Conservation (phyloP, 805 yeast genomes). For the Saturnispora gosingensis region DNA sequence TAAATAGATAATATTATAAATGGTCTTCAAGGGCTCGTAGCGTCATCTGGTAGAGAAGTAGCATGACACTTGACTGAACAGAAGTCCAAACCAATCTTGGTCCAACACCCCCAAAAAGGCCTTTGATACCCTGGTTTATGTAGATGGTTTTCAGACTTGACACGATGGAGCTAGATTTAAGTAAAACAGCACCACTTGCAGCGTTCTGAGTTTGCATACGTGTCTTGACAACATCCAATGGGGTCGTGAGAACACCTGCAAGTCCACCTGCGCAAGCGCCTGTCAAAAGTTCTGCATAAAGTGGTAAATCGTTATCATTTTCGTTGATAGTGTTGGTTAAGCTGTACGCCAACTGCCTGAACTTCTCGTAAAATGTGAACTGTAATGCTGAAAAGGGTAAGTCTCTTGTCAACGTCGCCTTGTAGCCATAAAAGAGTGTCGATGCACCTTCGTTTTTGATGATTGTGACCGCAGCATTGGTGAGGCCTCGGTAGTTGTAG, state of each 20-base stretch:
- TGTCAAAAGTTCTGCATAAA: conserved; percentile 59
- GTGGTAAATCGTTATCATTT: conserved; percentile 33
- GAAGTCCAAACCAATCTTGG: conserved; percentile 97
- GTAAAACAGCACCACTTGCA: conserved; percentile 15
- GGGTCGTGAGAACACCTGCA: conserved; percentile 85
- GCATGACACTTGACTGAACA: conserved; percentile 89
- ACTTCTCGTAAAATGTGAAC: conserved; percentile 88
- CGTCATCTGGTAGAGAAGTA: conserved; percentile 74
- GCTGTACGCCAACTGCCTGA: conserved; percentile 50
- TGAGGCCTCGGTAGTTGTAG: conserved; percentile 72
- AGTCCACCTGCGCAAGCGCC: conserved; percentile 96
- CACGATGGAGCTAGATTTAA: conserved; percentile 37
- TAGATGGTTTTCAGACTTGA: conserved; percentile 50
- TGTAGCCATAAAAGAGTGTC: conserved; percentile 83
- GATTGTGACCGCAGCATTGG: conserved; percentile 62
- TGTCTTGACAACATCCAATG: conserved; percentile 86
- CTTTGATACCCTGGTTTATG: conserved; percentile 63
- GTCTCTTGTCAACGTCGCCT: conserved; percentile 87
- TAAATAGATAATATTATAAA: conserved; percentile 2
- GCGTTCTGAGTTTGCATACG: conserved; percentile 77
- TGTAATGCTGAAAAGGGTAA: conserved; percentile 94
- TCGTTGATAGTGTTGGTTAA: conserved; percentile 13
- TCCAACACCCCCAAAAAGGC: conserved; percentile 89
- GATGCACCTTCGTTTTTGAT: conserved; percentile 59
- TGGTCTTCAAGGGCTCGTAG: conserved; percentile 38